A percentile compares a stretch with the other conserved stretches of the same genome.
Evolutionary conservation across 768 basidiomycete genomes (phyloP).

Genomic region (Pisolithus tinctorius): DNA sequence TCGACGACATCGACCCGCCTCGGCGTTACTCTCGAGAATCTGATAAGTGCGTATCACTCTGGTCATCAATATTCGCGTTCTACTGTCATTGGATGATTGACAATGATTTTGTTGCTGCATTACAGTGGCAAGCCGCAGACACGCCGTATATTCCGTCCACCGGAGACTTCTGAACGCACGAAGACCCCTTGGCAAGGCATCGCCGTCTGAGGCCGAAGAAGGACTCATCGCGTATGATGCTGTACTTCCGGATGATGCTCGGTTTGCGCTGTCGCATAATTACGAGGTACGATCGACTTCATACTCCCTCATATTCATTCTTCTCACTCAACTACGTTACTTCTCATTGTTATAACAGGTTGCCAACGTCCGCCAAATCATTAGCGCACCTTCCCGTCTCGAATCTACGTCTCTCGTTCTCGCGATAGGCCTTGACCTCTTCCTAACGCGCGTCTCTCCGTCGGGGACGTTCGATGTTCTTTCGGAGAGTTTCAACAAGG

Average conservation of each 20-base stretch:
- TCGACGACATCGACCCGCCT: constrained; percentile 78
- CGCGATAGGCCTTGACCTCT: constrained; percentile 83
- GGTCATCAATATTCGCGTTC: background rate
- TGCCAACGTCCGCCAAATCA: constrained; percentile 56
- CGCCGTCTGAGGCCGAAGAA: constrained; percentile 77
- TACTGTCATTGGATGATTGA: background rate
- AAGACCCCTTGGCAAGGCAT: constrained; percentile 69
- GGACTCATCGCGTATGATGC: constrained; percentile 82
- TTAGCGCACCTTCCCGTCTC: constrained; percentile 76
- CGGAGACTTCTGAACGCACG: constrained; percentile 76
- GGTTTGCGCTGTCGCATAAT: constrained; percentile 48
- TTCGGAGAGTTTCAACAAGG: constrained; percentile 89
- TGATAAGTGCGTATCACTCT: constrained; percentile 58
- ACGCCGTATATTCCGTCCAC: constrained; percentile 71
- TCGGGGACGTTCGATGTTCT: constrained; percentile 91
- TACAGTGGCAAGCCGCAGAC: constrained; percentile 68
- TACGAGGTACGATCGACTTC: constrained; percentile 37
- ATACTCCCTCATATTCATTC: background rate
- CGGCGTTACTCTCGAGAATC: constrained; percentile 80
- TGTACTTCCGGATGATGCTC: constrained; percentile 62
- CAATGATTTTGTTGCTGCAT: background rate
- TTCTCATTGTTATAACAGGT: constrained; percentile 39
- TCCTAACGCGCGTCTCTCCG: constrained; percentile 78
- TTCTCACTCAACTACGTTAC: background rate
- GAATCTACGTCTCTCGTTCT: constrained; percentile 92